Percentiles rank a stretch among this genome's conserved stretches.
These are phyloP conservation scores for Sclerotinia subarctica DNA, from an alignment of 2,329 filamentous ascomycete species.

Conservation along the genomic window DNA sequence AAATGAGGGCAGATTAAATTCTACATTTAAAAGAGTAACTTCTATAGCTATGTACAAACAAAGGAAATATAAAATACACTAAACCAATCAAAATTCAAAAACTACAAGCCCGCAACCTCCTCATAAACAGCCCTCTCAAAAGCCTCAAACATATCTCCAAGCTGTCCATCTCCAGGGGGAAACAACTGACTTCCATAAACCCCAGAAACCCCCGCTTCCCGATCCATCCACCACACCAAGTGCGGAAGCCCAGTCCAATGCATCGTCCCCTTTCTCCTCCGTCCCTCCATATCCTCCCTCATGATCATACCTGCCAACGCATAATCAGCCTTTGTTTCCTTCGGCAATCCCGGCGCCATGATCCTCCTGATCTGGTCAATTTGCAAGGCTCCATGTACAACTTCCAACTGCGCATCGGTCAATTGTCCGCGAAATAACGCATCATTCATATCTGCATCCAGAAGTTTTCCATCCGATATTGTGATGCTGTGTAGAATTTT, in stretches of 20 bases:
- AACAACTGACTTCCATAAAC: constrained; percentile 45
- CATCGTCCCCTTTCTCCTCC: constrained; percentile 19
- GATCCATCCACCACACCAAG: constrained; percentile 46
- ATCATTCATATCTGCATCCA: constrained; percentile 14
- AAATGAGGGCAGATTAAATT: too few relatives aligned
- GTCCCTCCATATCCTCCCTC: constrained; percentile 11
- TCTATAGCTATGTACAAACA: too few relatives aligned
- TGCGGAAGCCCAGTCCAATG: constrained; percentile 47
- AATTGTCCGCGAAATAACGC: constrained; percentile 25
- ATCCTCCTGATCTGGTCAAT: neutral
- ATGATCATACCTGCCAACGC: constrained; percentile 18
- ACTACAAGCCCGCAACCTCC: neutral
- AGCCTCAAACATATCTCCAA: constrained; percentile 38
- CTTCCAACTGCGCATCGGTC: neutral
- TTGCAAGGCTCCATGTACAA: neutral
- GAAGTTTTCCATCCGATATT: constrained; percentile 20
- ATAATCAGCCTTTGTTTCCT: neutral
- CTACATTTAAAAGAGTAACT: too few relatives aligned
- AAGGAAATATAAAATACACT: too few relatives aligned
- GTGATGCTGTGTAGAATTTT: constrained; percentile 23
- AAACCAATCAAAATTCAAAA: too few relatives aligned
- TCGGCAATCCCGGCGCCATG: neutral
- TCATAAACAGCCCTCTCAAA: constrained; percentile 44
- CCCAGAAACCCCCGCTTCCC: constrained; percentile 42
- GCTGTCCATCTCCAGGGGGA: constrained; percentile 43